Evolutionary conservation across 805 yeast genomes (phyloP).

Genomic region (Pichia sporocuriosa): DNA sequence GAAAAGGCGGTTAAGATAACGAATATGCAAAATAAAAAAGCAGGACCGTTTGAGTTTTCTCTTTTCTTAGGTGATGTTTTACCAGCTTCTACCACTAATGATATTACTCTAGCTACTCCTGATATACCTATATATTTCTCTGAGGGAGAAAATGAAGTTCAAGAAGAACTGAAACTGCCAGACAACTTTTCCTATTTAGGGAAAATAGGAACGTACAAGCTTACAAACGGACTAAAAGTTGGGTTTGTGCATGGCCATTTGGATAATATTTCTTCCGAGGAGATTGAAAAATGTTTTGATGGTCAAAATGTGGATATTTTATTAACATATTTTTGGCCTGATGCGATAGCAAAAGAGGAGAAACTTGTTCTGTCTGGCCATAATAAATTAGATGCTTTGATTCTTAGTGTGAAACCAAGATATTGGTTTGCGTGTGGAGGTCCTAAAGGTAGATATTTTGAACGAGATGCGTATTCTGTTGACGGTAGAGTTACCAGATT

Average conservation of each 20-base stretch:
- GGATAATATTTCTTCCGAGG: constrained; percentile 20
- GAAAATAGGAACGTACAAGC: constrained; percentile 32
- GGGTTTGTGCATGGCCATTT: constrained; percentile 38
- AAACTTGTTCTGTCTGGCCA: constrained; percentile 40
- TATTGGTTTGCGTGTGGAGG: constrained; percentile 62
- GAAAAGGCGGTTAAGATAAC: constrained; percentile 40
- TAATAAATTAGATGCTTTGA: constrained; percentile 39
- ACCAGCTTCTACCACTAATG: too few species aligned
- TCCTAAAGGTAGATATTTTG: constrained; percentile 42
- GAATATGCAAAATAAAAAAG: constrained; percentile 44
- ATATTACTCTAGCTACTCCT: too few species aligned
- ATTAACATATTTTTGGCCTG: constrained; percentile 57
- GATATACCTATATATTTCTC: constrained; percentile 19
- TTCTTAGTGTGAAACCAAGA: constrained; percentile 44
- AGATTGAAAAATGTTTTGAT: constrained; percentile 16
- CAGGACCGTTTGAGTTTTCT: constrained; percentile 60
- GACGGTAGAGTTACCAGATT: constrained; percentile 46
- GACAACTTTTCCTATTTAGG: constrained; percentile 27
- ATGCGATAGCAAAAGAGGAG: constrained; percentile 39
- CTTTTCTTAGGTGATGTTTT: constrained; percentile 45
- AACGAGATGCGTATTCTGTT: constrained; percentile 45
- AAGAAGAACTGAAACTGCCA: constrained; percentile 16
- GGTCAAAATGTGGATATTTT: constrained; percentile 43
- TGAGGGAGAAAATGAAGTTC: constrained; percentile 18
- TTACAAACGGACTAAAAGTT: constrained; percentile 40